phyloP scores from a whole-genome alignment of 2,329 filamentous ascomycete genomes.

The Helotiales sp. region DNA sequence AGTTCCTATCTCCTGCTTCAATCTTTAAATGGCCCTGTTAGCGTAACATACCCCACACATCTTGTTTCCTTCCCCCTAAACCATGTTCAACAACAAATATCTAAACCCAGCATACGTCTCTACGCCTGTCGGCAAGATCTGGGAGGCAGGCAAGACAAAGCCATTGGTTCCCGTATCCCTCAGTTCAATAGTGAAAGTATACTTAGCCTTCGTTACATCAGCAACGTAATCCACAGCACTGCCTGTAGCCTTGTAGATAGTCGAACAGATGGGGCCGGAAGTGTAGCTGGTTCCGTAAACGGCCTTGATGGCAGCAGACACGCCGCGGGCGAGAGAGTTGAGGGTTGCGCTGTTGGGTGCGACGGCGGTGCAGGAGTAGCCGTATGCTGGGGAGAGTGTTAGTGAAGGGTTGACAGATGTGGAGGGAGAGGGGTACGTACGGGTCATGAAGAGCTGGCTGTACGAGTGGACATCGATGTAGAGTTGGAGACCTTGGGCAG shows the following conservation, averaged over 20 bases:
- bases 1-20: not conserved
- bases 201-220: conserved; percentile 45
- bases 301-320: conserved; percentile 58
- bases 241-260: conserved; percentile 63
- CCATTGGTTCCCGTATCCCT: conserved; percentile 54
- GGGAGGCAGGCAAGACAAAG: conserved; percentile 54
- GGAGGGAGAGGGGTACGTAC: conserved; percentile 19
- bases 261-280: conserved; percentile 58
- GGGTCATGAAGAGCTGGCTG: conserved; percentile 61
- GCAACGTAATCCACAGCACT: conserved; percentile 51
- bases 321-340: conserved; percentile 53
- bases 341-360: conserved; percentile 55
- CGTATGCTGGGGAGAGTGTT: conserved; percentile 50
- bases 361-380: conserved; percentile 59
- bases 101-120: conserved; percentile 52
- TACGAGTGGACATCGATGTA: conserved; percentile 72
- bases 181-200: conserved; percentile 53
- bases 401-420: not conserved
- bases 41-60: too few relatives aligned
- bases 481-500: conserved; percentile 57
- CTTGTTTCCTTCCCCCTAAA: not conserved
- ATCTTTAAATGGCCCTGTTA: too few relatives aligned
- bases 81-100: conserved; percentile 34
- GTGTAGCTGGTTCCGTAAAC: conserved; percentile 53
- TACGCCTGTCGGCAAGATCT: conserved; percentile 53